Evolutionary conservation across 2,329 filamentous ascomycete species (phyloP), one percentile per base, ranked within the genome.

Genomic region (Xylaria sp.): DNA sequence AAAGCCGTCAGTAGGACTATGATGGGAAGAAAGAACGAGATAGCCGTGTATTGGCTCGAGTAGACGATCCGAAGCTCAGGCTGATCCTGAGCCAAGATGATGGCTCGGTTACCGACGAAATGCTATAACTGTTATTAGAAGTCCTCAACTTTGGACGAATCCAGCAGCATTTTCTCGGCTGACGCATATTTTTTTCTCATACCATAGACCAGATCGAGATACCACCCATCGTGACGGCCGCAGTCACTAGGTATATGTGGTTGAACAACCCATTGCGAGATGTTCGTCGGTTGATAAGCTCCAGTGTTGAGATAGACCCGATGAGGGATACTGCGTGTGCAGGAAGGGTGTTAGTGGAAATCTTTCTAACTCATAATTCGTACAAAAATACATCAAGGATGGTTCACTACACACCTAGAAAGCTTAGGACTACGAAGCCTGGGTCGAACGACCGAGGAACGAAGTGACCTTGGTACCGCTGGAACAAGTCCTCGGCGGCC

Each of bases 1-100:
- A 97, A 94, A 23, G 93, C 92, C 8, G 88, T 78, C 20, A 92
- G 85, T 4, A 97, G 85, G 23, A 95, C 92, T 39, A 92, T 71
- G 56, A 97, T 90, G 0, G 94, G 93, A 12, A 97, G 83, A 75
- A 97, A 91, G 75, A 95, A 93, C 0, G 93, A 97, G 9, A 94
- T 81, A 0, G 89, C 88, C 0, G 93, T 96, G 78, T 90, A 92
- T 31, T 87, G 87, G 64, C 88, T 83, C 61, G 87, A 92, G 83
- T 96, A 97, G 44, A 88, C 86, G 61, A 96, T 90, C 72, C 95
- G 92, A 12, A 93, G 83, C 44, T 87, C 82, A 13, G 82, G 71
- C 69, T 88, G 81, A 48, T 91, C 91, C 71, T 89, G 73, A 48
- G 86, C 90, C 20, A 97, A 86, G 31, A 91, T 83, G 69, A 95